These are phyloP conservation scores for Pyrus hybrid DNA, from an alignment of 331 rosid genomes.

Conservation along the genomic window DNA sequence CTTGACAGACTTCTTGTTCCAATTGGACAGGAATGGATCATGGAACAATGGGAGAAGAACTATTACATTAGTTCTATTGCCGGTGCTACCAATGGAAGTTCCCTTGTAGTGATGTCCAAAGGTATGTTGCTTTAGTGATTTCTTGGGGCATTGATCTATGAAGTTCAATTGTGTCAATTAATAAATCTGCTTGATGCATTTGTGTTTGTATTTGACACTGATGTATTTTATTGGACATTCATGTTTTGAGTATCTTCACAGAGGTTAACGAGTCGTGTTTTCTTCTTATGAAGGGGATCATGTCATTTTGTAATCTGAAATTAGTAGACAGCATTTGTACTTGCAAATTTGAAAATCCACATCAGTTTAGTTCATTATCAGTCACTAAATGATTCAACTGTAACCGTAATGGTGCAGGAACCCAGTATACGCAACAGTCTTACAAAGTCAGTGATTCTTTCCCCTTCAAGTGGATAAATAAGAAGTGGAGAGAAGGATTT, in stretches of 20 bases:
- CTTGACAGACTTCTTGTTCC: not conserved
- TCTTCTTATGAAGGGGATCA: not conserved
- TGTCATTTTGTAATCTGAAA: not conserved
- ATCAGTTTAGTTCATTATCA: not conserved
- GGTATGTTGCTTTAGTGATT: constrained; percentile 30
- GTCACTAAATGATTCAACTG: not conserved
- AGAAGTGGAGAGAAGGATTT: constrained; percentile 97
- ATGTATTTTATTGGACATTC: not conserved
- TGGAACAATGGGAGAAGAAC: constrained; percentile 97
- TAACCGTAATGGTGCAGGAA: constrained; percentile 44
- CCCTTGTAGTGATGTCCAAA: constrained; percentile 95
- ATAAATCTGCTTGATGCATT: not conserved
- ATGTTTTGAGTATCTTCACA: not conserved
- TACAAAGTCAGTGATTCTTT: constrained; percentile 96
- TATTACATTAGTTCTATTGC: constrained; percentile 86
- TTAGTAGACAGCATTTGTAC: not conserved
- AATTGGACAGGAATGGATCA: constrained; percentile 72
- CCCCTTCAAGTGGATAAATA: constrained; percentile 97
- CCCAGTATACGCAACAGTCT: constrained; percentile 89
- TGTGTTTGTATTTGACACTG: not conserved
- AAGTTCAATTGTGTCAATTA: not conserved
- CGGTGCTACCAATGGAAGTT: constrained; percentile 76
- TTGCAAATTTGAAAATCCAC: not conserved
- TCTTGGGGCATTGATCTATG: not conserved
- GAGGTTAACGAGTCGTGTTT: not conserved